These are phyloP conservation scores for Populus davidiana DNA, from an alignment of 345 rosid species.

Conservation along the genomic window DNA sequence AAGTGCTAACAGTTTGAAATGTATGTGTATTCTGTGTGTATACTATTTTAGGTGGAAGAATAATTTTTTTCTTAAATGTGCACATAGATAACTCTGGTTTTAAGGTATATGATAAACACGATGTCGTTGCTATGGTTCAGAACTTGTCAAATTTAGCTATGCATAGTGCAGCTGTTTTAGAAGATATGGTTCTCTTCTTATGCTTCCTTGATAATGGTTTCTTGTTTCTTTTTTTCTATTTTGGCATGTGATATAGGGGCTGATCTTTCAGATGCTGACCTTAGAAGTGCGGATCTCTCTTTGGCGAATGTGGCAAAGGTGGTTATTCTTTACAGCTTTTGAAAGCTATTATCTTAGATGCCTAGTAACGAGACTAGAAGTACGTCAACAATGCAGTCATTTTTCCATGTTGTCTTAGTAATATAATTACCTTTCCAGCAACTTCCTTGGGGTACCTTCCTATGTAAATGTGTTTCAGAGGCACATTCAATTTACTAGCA, in stretches of 20 bases:
- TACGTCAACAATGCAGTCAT: neutral
- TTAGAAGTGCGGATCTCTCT: conserved; percentile 80
- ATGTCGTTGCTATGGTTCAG: neutral
- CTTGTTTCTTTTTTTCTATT: neutral
- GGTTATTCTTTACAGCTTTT: neutral
- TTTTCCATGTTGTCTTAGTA: neutral
- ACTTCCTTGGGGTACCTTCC: neutral
- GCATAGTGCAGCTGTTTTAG: neutral
- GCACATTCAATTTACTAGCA: neutral
- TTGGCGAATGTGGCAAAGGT: conserved; percentile 94
- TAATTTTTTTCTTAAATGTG: neutral
- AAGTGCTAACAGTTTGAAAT: neutral
- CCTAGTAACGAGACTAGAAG: neutral
- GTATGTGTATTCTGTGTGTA: neutral
- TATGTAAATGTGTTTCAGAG: neutral
- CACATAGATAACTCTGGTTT: neutral
- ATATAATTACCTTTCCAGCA: neutral
- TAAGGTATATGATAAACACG: neutral
- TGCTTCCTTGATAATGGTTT: conserved; percentile 1
- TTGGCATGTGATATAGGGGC: conserved; percentile 53
- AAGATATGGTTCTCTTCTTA: neutral
- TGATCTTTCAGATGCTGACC: conserved; percentile 91
- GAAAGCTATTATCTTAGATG: neutral
- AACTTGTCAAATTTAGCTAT: neutral
- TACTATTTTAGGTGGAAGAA: neutral